Percentiles rank a stretch among this genome's conserved stretches.
These are phyloP conservation scores for Actinomucor elegans DNA, from an alignment of 371 early-diverging fungal genomes.

Conservation along the genomic window DNA sequence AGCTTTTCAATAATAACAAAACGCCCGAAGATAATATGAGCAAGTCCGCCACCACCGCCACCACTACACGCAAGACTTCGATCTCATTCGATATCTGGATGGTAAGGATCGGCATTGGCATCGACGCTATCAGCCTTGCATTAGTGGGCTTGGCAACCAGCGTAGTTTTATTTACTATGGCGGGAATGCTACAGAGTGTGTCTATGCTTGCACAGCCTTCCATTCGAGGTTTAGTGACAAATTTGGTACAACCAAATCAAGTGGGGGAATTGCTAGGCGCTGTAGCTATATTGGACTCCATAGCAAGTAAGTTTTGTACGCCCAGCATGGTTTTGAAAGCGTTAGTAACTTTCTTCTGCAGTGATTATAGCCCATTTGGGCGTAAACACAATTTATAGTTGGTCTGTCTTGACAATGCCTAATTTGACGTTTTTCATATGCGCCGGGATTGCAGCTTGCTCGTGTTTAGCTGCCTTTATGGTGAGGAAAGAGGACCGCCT, in stretches of 20 bases:
- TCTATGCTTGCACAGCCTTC: slow-evolving; percentile 46
- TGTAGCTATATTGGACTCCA: slow-evolving; percentile 46
- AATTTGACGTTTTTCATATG: slow-evolving; percentile 43
- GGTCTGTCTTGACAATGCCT: slow-evolving; percentile 47
- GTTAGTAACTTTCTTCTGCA: slow-evolving; percentile 4
- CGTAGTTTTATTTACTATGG: slow-evolving; percentile 22
- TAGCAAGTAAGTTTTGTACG: slow-evolving; percentile 35
- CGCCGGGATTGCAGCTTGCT: slow-evolving; percentile 4
- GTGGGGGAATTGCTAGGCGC: slow-evolving; percentile 55
- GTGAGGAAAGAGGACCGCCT: slow-evolving; percentile 8
- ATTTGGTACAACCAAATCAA: slow-evolving; percentile 45
- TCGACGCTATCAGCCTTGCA: slow-evolving; percentile 36
- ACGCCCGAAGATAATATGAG: no score
- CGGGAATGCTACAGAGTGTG: slow-evolving; percentile 36
- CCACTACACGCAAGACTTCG: not conserved
- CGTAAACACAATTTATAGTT: slow-evolving; percentile 44
- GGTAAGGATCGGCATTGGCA: slow-evolving; percentile 39
- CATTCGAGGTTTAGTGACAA: slow-evolving; percentile 40
- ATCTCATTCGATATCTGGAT: slow-evolving; percentile 50
- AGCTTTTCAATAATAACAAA: slow-evolving; percentile 12
- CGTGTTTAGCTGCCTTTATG: slow-evolving; percentile 19
- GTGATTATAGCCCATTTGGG: slow-evolving; percentile 36
- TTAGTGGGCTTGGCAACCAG: slow-evolving; percentile 34
- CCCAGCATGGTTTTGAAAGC: no score
- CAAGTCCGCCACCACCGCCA: not conserved